phyloP scores from a whole-genome alignment of 495 filamentous ascomycete species.

The Penicillium riverlandense region DNA sequence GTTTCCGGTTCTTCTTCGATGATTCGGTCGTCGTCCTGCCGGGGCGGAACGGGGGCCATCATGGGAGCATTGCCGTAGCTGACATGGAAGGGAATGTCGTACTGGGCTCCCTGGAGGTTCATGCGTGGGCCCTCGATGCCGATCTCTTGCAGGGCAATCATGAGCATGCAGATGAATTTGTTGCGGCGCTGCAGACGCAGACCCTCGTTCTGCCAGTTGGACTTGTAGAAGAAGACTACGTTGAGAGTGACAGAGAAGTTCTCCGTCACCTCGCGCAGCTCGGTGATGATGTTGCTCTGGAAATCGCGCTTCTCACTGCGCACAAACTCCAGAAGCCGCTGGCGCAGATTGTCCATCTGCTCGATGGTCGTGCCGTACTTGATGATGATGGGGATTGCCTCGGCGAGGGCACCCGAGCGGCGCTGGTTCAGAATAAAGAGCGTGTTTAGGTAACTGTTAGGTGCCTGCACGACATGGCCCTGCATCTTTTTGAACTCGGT shows the following conservation, averaged over 20 bases:
- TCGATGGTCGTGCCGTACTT: constrained; percentile 86
- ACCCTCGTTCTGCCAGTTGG: constrained; percentile 88
- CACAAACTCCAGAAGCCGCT: constrained; percentile 81
- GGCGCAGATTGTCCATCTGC: constrained; percentile 77
- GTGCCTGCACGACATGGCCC: constrained; percentile 90
- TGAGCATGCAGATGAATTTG: constrained; percentile 90
- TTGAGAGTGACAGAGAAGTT: constrained; percentile 76
- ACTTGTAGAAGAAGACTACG: constrained; percentile 97
- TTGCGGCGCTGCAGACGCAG: constrained; percentile 85
- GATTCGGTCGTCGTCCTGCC: constrained; percentile 1
- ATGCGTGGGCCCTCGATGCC: constrained; percentile 83
- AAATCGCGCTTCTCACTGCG: constrained; percentile 84
- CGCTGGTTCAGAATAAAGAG: constrained; percentile 94
- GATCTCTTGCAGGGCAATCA: constrained; percentile 76
- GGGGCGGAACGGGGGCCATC: constrained; percentile 4
- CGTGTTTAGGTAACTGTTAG: constrained; percentile 86
- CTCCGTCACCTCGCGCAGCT: constrained; percentile 61
- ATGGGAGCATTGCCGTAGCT: constrained; percentile 27
- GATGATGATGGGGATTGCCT: constrained; percentile 75
- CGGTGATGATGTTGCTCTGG: constrained; percentile 83
- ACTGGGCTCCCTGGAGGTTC: constrained; percentile 60
- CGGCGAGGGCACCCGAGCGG: constrained; percentile 79
- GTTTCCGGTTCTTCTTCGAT: constrained; percentile 2
- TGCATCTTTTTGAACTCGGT: constrained; percentile 99
- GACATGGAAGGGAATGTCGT: constrained; percentile 54